A percentile compares a stretch with the other conserved stretches of the same genome.
phyloP scores from a whole-genome alignment of 2,329 filamentous ascomycete species.

The Paracoccidioides brasiliensis region DNA sequence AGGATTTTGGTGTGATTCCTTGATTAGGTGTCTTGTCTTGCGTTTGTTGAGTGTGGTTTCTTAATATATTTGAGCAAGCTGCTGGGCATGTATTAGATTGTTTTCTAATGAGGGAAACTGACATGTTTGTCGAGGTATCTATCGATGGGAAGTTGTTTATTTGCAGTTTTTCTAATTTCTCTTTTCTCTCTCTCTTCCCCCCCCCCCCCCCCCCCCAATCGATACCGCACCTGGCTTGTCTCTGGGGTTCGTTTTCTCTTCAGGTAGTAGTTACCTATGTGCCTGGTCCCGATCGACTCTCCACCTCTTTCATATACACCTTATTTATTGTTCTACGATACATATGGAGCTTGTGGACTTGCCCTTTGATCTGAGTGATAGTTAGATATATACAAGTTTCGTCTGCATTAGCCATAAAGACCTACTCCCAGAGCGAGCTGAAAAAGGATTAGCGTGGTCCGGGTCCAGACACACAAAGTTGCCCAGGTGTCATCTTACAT shows the following conservation, averaged over 20 bases:
- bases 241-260: background rate
- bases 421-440: background rate
- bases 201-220: too few relatives aligned
- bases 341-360: background rate
- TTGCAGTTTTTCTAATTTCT: constrained; percentile 4
- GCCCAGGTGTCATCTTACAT: constrained; percentile 4
- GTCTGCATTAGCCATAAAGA: background rate
- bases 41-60: background rate
- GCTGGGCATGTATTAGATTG: too few relatives aligned
- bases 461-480: background rate
- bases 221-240: background rate
- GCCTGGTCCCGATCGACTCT: background rate
- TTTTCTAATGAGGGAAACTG: too few relatives aligned
- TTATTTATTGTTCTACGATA: background rate
- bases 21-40: background rate
- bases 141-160: too few relatives aligned
- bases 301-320: background rate
- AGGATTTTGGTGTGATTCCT: constrained; percentile 18
- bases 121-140: too few relatives aligned
- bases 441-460: background rate
- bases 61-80: too few relatives aligned
- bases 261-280: background rate
- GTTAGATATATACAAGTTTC: background rate
- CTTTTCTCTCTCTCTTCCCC: background rate
- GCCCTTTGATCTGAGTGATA: background rate